These are phyloP conservation scores for Diacronema lutheri DNA, from an alignment of 78 protist genomes.

Conservation along the genomic window DNA sequence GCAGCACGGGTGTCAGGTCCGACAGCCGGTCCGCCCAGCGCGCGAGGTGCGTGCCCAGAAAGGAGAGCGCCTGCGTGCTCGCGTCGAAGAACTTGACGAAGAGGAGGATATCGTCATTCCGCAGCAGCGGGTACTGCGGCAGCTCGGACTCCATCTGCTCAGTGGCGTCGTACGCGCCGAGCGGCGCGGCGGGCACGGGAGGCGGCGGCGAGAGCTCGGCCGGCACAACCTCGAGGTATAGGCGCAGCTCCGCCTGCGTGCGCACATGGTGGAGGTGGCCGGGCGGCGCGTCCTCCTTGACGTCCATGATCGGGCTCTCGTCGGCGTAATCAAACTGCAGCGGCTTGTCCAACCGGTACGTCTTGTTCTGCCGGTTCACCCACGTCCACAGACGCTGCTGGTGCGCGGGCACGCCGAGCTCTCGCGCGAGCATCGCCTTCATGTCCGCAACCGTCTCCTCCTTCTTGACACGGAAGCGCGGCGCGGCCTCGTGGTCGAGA, in stretches of 20 bases:
- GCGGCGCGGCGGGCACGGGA: background rate
- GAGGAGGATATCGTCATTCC: background rate
- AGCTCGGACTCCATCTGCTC: background rate
- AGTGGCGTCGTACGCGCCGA: background rate
- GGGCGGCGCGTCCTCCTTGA: background rate
- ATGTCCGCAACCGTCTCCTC: background rate
- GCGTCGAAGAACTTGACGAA: background rate
- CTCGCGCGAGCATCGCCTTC: background rate
- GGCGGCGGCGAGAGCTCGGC: background rate
- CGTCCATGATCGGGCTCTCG: conserved; percentile 5
- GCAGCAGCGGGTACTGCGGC: background rate
- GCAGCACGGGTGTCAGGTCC: conserved; percentile 13
- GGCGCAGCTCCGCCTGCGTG: background rate
- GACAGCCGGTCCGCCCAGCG: background rate
- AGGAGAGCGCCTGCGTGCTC: background rate
- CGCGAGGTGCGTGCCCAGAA: conserved; percentile 7
- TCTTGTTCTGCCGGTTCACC: conserved; percentile 34
- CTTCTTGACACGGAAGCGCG: background rate
- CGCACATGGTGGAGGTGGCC: background rate
- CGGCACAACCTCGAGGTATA: background rate
- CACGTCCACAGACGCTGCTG: conserved; percentile 20
- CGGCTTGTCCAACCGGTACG: conserved; percentile 14
- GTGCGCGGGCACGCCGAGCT: background rate
- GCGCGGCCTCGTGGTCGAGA: background rate
- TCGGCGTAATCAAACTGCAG: background rate